These are phyloP conservation scores for Rhodocollybia butyracea DNA, from an alignment of 768 basidiomycete genomes.

Conservation along the genomic window DNA sequence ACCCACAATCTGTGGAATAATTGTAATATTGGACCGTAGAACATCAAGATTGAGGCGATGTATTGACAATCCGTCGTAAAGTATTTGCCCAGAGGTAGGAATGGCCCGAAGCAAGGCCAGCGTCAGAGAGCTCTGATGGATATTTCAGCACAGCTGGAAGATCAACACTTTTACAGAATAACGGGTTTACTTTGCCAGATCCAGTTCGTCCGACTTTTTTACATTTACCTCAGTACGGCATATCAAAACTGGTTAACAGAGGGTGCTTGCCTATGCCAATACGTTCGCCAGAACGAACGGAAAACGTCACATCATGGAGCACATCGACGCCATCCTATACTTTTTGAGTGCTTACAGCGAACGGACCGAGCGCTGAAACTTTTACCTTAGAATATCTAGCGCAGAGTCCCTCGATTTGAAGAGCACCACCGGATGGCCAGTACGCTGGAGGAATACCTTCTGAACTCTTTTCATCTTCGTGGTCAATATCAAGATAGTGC, in stretches of 20 bases:
- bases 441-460: conserved; percentile 55
- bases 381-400: conserved; percentile 45
- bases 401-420: conserved; percentile 50
- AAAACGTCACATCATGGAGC: conserved; percentile 34
- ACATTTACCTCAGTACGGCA: conserved; percentile 35
- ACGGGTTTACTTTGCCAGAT: conserved; percentile 30
- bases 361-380: no score
- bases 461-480: conserved; percentile 42
- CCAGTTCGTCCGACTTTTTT: conserved; percentile 39
- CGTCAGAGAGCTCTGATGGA: conserved; percentile 17
- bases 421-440: conserved; percentile 60
- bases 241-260: conserved; percentile 19
- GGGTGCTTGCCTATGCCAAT: conserved; percentile 29
- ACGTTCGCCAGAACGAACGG: conserved; percentile 39
- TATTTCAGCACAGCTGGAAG: conserved; percentile 15
- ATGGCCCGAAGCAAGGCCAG: conserved; percentile 41
- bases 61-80: conserved; percentile 38
- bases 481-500: conserved; percentile 57
- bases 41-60: conserved; percentile 38
- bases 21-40: conserved; percentile 42
- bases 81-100: conserved; percentile 36
- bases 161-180: conserved; percentile 29
- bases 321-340: conserved; percentile 32
- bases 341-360: neutral
- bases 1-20: conserved; percentile 29